A percentile compares a stretch with the other conserved stretches of the same genome.
Evolutionary conservation across 2,329 filamentous ascomycete species (phyloP).

Genomic region (Fusarium tjaetaba): DNA sequence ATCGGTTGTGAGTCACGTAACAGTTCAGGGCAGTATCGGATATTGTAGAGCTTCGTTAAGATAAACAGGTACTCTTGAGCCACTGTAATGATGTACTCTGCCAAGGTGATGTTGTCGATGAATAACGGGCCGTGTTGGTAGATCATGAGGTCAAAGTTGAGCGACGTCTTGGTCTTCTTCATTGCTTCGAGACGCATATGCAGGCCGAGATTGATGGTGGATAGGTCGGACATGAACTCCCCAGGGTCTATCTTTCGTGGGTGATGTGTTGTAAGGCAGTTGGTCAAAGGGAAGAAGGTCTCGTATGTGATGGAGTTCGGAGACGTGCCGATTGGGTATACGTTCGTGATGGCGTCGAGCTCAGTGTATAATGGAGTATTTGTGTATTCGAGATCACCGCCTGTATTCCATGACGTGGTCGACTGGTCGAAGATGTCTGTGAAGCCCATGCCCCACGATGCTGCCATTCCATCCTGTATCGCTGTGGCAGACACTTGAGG

Average conservation of each 20-base stretch:
- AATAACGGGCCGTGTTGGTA: not conserved
- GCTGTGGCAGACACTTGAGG: fast-evolving
- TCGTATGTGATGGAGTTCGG: not conserved
- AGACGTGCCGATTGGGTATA: not conserved
- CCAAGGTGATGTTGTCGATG: not conserved
- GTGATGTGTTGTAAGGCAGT: not conserved
- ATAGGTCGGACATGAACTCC: not conserved
- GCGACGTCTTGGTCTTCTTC: not conserved
- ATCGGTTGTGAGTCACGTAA: fast-evolving
- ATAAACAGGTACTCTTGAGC: not conserved
- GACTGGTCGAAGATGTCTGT: not conserved
- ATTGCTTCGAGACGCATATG: not conserved
- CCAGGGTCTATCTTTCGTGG: not conserved
- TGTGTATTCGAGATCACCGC: not conserved
- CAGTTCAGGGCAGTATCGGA: fast-evolving
- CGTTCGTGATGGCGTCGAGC: not conserved
- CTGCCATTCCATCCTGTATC: not conserved
- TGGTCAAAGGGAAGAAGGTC: not conserved
- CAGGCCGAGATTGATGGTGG: not conserved
- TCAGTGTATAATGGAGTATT: not conserved
- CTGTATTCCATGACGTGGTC: fast-evolving
- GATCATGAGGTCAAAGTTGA: not conserved
- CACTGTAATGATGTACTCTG: not conserved
- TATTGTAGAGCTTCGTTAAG: not conserved
- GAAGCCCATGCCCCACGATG: not conserved